Percentiles rank a stretch among this genome's conserved stretches.
These are phyloP conservation scores for Phyllosticta citribraziliensis DNA, from an alignment of 2,329 filamentous ascomycete genomes.

Conservation along the genomic window DNA sequence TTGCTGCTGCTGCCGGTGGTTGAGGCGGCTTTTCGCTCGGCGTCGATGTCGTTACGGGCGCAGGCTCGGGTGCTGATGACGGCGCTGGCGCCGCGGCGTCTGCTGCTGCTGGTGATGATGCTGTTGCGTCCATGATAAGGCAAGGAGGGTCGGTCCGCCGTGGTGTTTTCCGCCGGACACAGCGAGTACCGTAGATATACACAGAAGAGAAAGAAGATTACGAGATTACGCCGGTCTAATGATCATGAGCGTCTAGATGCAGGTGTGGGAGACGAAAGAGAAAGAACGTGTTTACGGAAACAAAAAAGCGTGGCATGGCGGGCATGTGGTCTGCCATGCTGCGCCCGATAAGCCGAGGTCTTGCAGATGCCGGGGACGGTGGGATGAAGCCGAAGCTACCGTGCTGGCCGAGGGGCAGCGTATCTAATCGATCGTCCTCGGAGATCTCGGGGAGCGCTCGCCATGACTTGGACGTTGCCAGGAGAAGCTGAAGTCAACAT, in stretches of 20 bases:
- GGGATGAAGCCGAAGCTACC: background rate
- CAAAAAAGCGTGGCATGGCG: background rate
- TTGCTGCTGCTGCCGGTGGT: background rate
- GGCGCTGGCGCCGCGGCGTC: background rate
- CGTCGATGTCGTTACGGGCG: background rate
- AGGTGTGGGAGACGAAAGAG: background rate
- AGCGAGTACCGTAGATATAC: background rate
- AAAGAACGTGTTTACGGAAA: background rate
- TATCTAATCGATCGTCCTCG: background rate
- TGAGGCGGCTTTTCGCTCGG: background rate
- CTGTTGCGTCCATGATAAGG: background rate
- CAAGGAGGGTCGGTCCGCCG: background rate
- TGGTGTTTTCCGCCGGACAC: background rate
- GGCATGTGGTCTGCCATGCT: background rate
- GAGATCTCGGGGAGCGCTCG: background rate
- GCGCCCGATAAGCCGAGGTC: background rate
- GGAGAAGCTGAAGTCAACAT: no score
- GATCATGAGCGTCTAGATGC: background rate
- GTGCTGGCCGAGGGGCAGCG: no score
- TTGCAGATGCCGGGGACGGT: background rate
- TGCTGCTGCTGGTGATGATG: background rate
- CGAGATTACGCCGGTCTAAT: background rate
- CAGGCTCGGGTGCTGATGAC: background rate
- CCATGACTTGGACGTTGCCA: no score
- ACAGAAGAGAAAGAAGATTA: background rate